Conservation (phyloP, 2,329 filamentous ascomycete genomes). For the Fusarium succisae region DNA sequence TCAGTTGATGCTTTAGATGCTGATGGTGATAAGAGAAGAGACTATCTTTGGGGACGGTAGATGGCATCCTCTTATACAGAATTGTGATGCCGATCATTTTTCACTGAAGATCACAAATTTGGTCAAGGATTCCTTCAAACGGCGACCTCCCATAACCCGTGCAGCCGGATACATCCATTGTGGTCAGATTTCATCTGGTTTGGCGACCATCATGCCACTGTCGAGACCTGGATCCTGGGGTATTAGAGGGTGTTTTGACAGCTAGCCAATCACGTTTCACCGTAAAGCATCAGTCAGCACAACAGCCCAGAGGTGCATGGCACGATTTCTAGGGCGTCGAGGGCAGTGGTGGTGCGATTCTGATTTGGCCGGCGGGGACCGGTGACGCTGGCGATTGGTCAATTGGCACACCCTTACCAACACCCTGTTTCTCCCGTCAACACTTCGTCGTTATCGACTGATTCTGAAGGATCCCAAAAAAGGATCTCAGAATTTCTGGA, state of each 20-base stretch:
- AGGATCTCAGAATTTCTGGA: not conserved
- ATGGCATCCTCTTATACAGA: slow-evolving; percentile 40
- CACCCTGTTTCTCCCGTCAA: slow-evolving; percentile 41
- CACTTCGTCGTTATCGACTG: slow-evolving; percentile 35
- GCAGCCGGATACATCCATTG: slow-evolving; percentile 37
- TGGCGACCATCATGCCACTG: slow-evolving; percentile 41
- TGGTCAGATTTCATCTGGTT: slow-evolving; percentile 43
- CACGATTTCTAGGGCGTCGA: slow-evolving; percentile 36
- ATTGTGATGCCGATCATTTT: slow-evolving; percentile 20
- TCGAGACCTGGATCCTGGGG: slow-evolving; percentile 26
- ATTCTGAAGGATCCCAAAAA: slow-evolving; percentile 20
- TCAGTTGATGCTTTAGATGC: slow-evolving; percentile 30
- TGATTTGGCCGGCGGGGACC: slow-evolving; percentile 40
- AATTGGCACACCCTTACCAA: not conserved
- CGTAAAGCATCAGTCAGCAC: slow-evolving; percentile 34
- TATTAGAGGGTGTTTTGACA: slow-evolving; percentile 4
- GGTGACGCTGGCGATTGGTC: slow-evolving; percentile 38
- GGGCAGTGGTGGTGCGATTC: slow-evolving; percentile 40
- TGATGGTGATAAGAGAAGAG: slow-evolving; percentile 37
- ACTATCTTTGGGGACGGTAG: slow-evolving; percentile 25
- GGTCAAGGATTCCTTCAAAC: slow-evolving; percentile 30
- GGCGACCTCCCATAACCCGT: slow-evolving; percentile 39
- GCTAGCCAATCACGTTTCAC: slow-evolving; percentile 23
- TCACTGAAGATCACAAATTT: slow-evolving; percentile 21
- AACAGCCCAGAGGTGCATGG: slow-evolving; percentile 33